phyloP scores from a whole-genome alignment of 1,284 basidiomycete genomes.

The Puccinia horiana region DNA sequence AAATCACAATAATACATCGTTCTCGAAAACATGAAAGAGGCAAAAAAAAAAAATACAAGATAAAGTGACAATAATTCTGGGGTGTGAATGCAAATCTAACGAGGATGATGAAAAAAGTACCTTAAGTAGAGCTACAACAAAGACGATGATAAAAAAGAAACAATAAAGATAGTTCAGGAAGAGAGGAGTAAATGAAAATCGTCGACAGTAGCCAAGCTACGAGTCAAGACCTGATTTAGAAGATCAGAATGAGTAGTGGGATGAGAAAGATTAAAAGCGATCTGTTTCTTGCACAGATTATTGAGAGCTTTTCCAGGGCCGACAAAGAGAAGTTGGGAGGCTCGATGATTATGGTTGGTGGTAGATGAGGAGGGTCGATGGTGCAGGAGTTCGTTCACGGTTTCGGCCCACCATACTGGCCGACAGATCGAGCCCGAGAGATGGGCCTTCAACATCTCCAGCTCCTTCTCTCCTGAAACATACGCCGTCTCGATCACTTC shows the following conservation, averaged over 20 bases:
- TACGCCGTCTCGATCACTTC: neutral
- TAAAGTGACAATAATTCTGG: too few relatives aligned
- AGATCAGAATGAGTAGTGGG: neutral
- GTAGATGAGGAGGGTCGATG: neutral
- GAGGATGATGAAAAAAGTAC: too few relatives aligned
- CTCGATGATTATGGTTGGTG: conserved; percentile 31
- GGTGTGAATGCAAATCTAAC: neutral
- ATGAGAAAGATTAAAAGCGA: neutral
- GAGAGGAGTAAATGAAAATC: neutral
- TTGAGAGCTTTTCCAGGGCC: conserved; percentile 57
- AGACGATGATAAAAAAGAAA: neutral
- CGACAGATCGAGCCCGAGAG: conserved; percentile 55
- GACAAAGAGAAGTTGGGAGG: conserved; percentile 54
- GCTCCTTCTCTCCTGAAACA: conserved; percentile 40
- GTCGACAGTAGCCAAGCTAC: neutral
- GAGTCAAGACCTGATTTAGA: neutral
- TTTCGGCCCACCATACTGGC: conserved; percentile 55
- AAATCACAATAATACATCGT: too few relatives aligned
- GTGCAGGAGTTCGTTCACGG: conserved; percentile 51
- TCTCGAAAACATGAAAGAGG: too few relatives aligned
- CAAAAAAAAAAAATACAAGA: too few relatives aligned
- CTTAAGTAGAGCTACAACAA: too few relatives aligned
- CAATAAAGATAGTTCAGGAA: neutral
- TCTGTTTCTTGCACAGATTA: conserved; percentile 55
- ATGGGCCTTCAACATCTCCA: conserved; percentile 49